A percentile compares a stretch with the other conserved stretches of the same genome.
Evolutionary conservation across 352 stramenopile species (phyloP).

Genomic region (Globisporangium apiculatum): DNA sequence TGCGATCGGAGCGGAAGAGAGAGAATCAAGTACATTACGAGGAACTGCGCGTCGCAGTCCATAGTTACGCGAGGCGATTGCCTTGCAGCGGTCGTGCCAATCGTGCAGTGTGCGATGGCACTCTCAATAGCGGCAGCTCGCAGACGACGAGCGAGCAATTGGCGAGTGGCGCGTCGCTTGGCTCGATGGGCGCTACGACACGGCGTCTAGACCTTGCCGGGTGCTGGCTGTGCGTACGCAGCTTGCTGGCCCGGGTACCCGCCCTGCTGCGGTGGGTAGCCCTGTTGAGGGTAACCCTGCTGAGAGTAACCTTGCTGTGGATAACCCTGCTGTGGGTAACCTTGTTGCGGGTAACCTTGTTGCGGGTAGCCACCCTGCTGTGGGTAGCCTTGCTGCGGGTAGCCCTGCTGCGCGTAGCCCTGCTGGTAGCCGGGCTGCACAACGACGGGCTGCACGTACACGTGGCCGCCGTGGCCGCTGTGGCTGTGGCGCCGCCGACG

Average conservation of each 20-base stretch:
- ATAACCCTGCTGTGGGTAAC: constrained; percentile 22
- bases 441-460: constrained; percentile 73
- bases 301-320: constrained; percentile 6
- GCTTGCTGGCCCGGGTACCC: constrained; percentile 13
- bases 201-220: constrained; percentile 6
- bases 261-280: constrained; percentile 3
- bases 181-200: neutral
- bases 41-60: neutral
- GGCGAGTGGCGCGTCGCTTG: too few relatives aligned
- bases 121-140: too few relatives aligned
- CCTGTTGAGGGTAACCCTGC: too few relatives aligned
- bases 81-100: too few relatives aligned
- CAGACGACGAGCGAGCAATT: too few relatives aligned
- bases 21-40: neutral
- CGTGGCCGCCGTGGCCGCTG: constrained; percentile 23
- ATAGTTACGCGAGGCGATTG: neutral
- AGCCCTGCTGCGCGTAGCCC: constrained; percentile 2
- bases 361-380: constrained; percentile 19
- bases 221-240: constrained; percentile 7
- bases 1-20: neutral
- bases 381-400: constrained; percentile 20
- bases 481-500: constrained; percentile 28
- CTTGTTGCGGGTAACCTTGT: constrained; percentile 36
- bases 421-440: constrained; percentile 31
- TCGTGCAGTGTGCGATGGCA: too few relatives aligned